phyloP scores from a whole-genome alignment of 176 grass and related monocot genomes.

The Chloris gayana region DNA sequence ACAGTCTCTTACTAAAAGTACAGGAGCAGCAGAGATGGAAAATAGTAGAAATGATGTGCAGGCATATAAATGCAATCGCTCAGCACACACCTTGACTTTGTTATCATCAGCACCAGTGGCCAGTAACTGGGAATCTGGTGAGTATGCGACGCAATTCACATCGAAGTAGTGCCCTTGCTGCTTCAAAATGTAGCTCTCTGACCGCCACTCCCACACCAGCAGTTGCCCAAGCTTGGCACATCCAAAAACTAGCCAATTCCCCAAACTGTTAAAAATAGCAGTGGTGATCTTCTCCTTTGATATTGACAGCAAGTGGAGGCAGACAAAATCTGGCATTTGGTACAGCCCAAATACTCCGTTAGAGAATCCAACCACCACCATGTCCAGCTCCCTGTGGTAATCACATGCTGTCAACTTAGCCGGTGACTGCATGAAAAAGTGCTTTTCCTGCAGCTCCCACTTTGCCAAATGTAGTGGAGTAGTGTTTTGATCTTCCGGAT shows the following conservation, averaged over 20 bases:
- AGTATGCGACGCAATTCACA: constrained; percentile 93
- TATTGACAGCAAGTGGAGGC: constrained; percentile 84
- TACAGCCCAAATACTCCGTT: constrained; percentile 93
- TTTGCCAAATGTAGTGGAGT: constrained; percentile 51
- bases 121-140: constrained; percentile 92
- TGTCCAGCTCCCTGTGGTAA: constrained; percentile 87
- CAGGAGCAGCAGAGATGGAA: not conserved
- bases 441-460: constrained; percentile 78
- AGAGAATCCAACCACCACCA: constrained; percentile 89
- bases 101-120: constrained; percentile 97
- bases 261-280: constrained; percentile 80
- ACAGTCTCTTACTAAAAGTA: not conserved
- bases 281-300: constrained; percentile 94
- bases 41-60: not conserved
- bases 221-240: constrained; percentile 94
- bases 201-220: constrained; percentile 95
- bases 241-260: constrained; percentile 90
- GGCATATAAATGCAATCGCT: not conserved
- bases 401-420: constrained; percentile 83
- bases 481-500: constrained; percentile 37
- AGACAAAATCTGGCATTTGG: constrained; percentile 97
- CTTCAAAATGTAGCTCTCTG: constrained; percentile 92
- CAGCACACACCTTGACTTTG: constrained; percentile 82
- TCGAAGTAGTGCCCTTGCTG: constrained; percentile 98
- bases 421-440: constrained; percentile 86